Base-by-base conservation (phyloP, 1,284 basidiomycete genomes). In the Ceratobasidium sp. region DNA sequence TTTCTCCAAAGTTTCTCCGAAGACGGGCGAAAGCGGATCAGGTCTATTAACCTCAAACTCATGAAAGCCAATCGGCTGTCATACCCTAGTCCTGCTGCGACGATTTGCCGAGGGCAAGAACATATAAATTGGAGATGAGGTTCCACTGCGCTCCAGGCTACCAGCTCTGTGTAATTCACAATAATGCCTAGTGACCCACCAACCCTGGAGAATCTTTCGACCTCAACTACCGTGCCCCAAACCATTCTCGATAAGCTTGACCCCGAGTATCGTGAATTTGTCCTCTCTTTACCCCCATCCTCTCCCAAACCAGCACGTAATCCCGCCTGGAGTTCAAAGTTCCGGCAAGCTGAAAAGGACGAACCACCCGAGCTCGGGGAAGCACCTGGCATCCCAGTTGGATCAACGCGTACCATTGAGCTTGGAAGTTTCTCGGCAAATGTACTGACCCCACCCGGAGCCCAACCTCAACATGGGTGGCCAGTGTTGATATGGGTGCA, bases 401-500 rank as follows among this genome's bases (percentile, higher is more conserved):
- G 41, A 31, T 58, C 66, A 8, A 56, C 34, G 11, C 37, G n/a
- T 2, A 56, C 53, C 7, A 43, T 69, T 22, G 66, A 69, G 14
- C 79, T 90, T 49, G 81, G 81, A 16, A 82, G 86, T 51, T 86
- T 85, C 68, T 82, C 83, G 49, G 82, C 89, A 43, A 84, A 89
- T 11, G 84, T 86, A 1, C 90, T 89, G 79, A 89, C 86, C 1
- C 90, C 89, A 0, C 84, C 87, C 65, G 86, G 87, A 0, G 76
- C 79, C 0, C 77, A 83, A 0, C 88, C 89, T 0, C 78, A 76
- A 6, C 80, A 79, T 5, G 89, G 89, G 13, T 90, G 89, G 89
- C 88, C 88, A 0, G 85, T 87, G 0, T 85, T 89, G 66, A 83
- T 90, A 34, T 90, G 84, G 81, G 88, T 87, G 79, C 89, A 90